phyloP scores from a whole-genome alignment of 495 filamentous ascomycete genomes.

The Lasiosphaeriaceae sp. region DNA sequence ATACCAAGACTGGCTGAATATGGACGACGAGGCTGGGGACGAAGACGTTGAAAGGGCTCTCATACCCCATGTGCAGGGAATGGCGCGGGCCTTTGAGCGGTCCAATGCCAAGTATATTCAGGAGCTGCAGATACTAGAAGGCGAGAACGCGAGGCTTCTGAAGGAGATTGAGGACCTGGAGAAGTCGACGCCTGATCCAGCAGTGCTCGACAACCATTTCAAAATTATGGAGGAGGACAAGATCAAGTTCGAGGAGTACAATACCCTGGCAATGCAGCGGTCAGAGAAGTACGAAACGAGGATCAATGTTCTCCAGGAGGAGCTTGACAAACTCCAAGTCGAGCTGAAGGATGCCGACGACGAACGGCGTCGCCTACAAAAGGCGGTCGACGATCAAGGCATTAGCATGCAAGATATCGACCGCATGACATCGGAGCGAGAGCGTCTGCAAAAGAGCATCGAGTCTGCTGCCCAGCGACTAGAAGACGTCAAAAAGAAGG shows the following conservation, averaged over 20 bases:
- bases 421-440: conserved; percentile 93
- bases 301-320: conserved; percentile 71
- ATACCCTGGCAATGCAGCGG: conserved; percentile 70
- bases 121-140: conserved; percentile 78
- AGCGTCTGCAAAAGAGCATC: conserved; percentile 80
- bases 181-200: conserved; percentile 75
- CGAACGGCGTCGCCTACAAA: conserved; percentile 74
- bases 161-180: conserved; percentile 86
- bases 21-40: conserved; percentile 80
- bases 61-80: conserved; percentile 77
- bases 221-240: conserved; percentile 86
- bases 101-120: conserved; percentile 76
- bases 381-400: conserved; percentile 82
- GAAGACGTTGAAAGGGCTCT: conserved; percentile 72
- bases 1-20: conserved; percentile 89
- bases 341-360: conserved; percentile 78
- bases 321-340: conserved; percentile 69
- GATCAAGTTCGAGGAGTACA: conserved; percentile 89
- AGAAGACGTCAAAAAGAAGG: conserved; percentile 76
- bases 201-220: conserved; percentile 76
- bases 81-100: conserved; percentile 84
- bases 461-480: conserved; percentile 68
- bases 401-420: conserved; percentile 97
- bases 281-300: conserved; percentile 77
- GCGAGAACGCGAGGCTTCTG: conserved; percentile 69